Base-by-base conservation (phyloP, 164 flowering plant species). In the Berberis vulgaris region DNA sequence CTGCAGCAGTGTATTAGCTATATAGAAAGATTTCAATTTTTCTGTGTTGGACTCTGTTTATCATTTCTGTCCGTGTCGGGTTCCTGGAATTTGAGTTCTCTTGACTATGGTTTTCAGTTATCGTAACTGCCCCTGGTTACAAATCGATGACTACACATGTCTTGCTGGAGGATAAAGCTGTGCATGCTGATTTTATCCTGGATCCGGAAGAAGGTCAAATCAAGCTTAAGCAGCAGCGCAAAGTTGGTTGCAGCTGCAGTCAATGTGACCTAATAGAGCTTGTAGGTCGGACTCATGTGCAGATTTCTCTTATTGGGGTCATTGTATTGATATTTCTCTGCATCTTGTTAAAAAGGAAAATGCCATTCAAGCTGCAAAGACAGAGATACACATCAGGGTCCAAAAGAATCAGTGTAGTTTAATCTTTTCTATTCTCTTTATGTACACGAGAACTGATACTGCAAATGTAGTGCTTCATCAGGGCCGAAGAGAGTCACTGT, bases 121-220 rank as follows among this genome's bases (percentile, higher is more conserved):
- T 62, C 59, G 92, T 77, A 8, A 42, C 71, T 41, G 77, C 81
- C 81, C 86, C 92, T 8, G 97, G 97, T 50, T 88, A 87, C 79
- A 75, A 75, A 68, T 65, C 89, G 10, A 88, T 83, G 74, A 69
- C 71, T 43, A 83, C 97, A 39, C 52, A 47, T 12, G 78, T 88
- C 60, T 62, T 74, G 72, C 60, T 90, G 61, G 87, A 80, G 64
- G 83, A 83, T 55, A 78, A 69, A 56, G 83, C 88, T 10, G 71
- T 59, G 59, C 80, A 77, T 0, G 72, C 81, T 40, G 98, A 90
- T 74, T 93, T 93, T 62, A 60, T 90, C 75, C 86, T 93, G 61
- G 73, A 63, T 58, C 69, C 69, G 10, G 88, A 82, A 53, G 87
- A 76, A 63, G 74, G 66, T 38, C 62, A 47, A 38, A 6, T 41